phyloP scores from a whole-genome alignment of 495 filamentous ascomycete genomes.

The Trichoderma orchidacearum region DNA sequence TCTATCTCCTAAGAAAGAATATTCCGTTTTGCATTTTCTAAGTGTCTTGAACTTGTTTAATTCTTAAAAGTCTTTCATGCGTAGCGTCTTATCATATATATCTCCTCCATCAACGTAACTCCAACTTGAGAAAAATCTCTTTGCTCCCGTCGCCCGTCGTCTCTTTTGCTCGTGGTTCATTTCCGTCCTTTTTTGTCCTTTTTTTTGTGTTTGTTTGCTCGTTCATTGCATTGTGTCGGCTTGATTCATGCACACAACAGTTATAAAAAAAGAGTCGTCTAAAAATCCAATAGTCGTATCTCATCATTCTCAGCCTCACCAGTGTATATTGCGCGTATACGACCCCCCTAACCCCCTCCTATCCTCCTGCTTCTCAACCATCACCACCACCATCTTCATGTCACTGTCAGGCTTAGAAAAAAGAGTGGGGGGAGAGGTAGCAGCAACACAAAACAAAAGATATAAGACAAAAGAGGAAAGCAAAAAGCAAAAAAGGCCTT shows the following conservation, averaged over 20 bases:
- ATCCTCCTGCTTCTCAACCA: not conserved
- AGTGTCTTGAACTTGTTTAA: too few relatives aligned
- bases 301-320: not conserved
- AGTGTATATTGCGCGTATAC: not conserved
- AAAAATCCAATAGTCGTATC: constrained; percentile 1
- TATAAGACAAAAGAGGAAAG: not conserved
- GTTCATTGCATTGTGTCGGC: not conserved
- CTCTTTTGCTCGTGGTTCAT: not conserved
- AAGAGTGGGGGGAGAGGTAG: not conserved
- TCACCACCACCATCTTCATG: too few relatives aligned
- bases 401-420: too few relatives aligned
- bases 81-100: constrained; percentile 1
- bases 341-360: not conserved
- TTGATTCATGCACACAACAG: not conserved
- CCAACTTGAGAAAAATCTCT: not conserved
- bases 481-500: not conserved
- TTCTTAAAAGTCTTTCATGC: constrained; percentile 1
- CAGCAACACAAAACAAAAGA: not conserved
- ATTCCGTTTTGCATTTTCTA: not conserved
- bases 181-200: not conserved
- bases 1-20: not conserved
- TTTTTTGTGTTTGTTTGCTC: not conserved
- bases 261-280: not conserved
- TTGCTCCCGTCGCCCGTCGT: not conserved
- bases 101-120: not conserved